Base-by-base conservation (phyloP, 495 filamentous ascomycete genomes). In the Penicillium cosmopolitanum region DNA sequence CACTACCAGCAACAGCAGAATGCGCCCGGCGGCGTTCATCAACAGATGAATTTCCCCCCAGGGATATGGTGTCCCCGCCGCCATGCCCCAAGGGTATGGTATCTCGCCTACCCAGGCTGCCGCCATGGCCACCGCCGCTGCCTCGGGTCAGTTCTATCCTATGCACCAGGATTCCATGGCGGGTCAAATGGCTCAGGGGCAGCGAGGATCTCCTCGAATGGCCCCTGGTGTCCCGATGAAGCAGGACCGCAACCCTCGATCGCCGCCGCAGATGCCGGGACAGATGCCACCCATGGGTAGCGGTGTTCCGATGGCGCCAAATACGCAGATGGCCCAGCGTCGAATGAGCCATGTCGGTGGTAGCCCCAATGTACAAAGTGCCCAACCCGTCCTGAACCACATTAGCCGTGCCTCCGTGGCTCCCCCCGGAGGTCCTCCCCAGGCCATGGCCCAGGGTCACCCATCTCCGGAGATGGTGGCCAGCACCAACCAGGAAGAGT, bases 381-480 rank as follows among this genome's bases (percentile, higher is more conserved):
- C 80, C 18, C 76, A 81, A 54, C 75, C 81, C 1, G 79, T 79
- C 5, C 72, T 84, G 60, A 80, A 70, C 54, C 80, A 84, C 47
- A 72, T 80, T 23, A 77, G 75, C 28, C 77, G 82, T 36, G 73
- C 73, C 48, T 77, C 78, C 18, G 77, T 81, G 19, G 76, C 78
- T 35, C 75, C 80, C 28, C 61, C 76, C 18, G 80, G 80, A 77
- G 75, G 75, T 3, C 77, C 79, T 44, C 77, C 79, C 42, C 78
- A 80, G 25, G 78, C 81, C 38, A 81, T 77, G 53, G 69, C 78
- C 16, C 85, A 84, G 59, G 89, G 86, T 56, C 91, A 90, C 48
- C 84, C 89, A 53, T 96, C 92, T 2, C 91, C 92, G 1, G 95
- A 97, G 64, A 84, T 95, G 70, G 84, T 89, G 1, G 80, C 89